phyloP scores from a whole-genome alignment of 257 asterid genomes.

The Nicotiana sylvestris region DNA sequence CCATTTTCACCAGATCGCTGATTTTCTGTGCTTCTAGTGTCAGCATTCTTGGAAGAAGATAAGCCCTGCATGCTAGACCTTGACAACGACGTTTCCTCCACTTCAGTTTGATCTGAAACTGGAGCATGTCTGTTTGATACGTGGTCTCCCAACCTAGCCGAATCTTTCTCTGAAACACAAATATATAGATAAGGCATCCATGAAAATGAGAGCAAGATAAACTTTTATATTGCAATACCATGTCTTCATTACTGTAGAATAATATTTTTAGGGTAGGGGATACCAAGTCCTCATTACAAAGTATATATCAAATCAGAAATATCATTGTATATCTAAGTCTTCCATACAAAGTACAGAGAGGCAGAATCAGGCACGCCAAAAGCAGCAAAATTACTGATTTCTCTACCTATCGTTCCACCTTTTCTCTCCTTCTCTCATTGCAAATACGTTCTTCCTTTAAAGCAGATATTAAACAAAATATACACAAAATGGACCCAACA shows the following conservation, averaged over 20 bases:
- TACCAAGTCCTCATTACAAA: background rate
- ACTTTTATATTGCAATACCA: conserved; percentile 6
- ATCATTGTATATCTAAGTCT: background rate
- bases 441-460: background rate
- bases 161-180: conserved; percentile 25
- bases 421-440: background rate
- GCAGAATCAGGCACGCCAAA: background rate
- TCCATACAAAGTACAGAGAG: background rate
- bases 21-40: conserved; percentile 21
- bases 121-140: conserved; percentile 25
- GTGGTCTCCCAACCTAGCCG: conserved; percentile 22
- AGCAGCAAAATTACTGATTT: background rate
- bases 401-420: background rate
- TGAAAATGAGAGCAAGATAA: background rate
- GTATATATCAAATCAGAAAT: background rate
- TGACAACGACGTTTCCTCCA: conserved; percentile 25
- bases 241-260: background rate
- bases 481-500: background rate
- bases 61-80: conserved; percentile 30
- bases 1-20: conserved; percentile 31
- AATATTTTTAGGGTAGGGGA: no score
- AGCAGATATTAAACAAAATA: background rate
- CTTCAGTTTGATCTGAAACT: conserved; percentile 31
- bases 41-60: conserved; percentile 17
- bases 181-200: background rate